Evolutionary conservation across 352 stramenopile genomes (phyloP), one percentile per base, ranked within the genome.

Genomic region (Phytopythium vexans): DNA sequence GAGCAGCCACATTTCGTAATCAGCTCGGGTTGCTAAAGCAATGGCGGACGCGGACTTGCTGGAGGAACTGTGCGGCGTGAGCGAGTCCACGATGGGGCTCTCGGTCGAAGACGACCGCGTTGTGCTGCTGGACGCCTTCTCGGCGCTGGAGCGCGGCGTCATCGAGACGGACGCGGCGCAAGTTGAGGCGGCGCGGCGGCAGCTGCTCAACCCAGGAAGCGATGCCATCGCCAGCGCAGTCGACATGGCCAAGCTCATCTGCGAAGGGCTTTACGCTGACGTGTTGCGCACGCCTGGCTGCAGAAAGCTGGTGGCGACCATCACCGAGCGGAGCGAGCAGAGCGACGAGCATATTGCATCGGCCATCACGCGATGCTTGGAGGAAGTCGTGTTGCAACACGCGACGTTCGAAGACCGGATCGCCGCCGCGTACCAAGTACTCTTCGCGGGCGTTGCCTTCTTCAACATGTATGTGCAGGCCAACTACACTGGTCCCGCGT

Each of bases 401-500:
- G 54, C 62, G 10, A 54, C 52, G 11, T 38, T 48, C 7, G 64
- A 68, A 56, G 55, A 62, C 21, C 73, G 66, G 27, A 58, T 81
- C 21, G 66, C 74, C 6, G 60, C 64, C 6, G 66, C 54, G 11
- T 90, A 90, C 45, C 64, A 88, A 45, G 56, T 91, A 9, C 44
- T 91, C 8, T 85, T 86, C 48, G 43, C 78, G 11, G 83, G 70
- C 10, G 50, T 87, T 1, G 74, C 80, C 10, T 77, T 89, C 52
- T 74, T 93, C 49, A 75, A 86, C 51, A 72, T 91, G 59, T 93
- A 89, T 51, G 80, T 91, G 39, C 81, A 93, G 43, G 72, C 80
- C 15, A 91, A 93, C 52, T 93, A 93, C 66, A 91, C 83, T 3
- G 80, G 83, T 15, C 83, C 83, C 7, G 80, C 83, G 11, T 77